Base-by-base conservation (phyloP, 805 yeast genomes). In the Nakazawaea sp. region DNA sequence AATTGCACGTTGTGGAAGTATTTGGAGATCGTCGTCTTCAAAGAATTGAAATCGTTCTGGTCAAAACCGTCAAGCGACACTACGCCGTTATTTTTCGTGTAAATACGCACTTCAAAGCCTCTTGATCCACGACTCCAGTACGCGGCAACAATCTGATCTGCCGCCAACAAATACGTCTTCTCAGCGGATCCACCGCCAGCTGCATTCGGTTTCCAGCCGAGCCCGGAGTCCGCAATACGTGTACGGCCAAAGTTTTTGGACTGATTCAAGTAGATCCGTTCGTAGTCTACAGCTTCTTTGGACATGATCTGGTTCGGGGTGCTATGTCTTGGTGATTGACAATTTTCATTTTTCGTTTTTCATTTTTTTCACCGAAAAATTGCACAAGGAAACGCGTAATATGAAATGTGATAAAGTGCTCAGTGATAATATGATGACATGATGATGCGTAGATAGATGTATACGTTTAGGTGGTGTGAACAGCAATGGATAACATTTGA, bases 201-300 rank as follows among this genome's bases (percentile, higher is more conserved):
- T 19, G 66, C 66, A 28, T 71, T 62, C 2, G 78, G 63, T 55
- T 90, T 90, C 99, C 99, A 92, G 32, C 99, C 99, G 20, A 92
- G 70, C 34, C 99, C 99, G n/a, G 94, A 79, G 45, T 84, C 92
- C 11, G 97, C 96, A 45, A 92, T 75, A 62, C 98, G 86, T 71
- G 90, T 81, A 49, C 94, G 80, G 18, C 99, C 99, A 32, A 76
- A 73, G 27, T 71, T 67, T 48, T 78, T 78, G 38, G 95, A 84
- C 58, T 84, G 95, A 59, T 92, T 89, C 56, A 87, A 66, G 56
- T 86, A 89, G 46, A 92, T 87, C 56, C 81, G 79, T 54, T 92
- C 97, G 58, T 85, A 92, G 59, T 90, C 97, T 41, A 78, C 70
- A 3, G 42, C 30, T 18, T 38, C 41, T 18, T 29, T 33, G 11